phyloP scores from a whole-genome alignment of 805 yeast genomes.

The Lipomyces lipofer region DNA sequence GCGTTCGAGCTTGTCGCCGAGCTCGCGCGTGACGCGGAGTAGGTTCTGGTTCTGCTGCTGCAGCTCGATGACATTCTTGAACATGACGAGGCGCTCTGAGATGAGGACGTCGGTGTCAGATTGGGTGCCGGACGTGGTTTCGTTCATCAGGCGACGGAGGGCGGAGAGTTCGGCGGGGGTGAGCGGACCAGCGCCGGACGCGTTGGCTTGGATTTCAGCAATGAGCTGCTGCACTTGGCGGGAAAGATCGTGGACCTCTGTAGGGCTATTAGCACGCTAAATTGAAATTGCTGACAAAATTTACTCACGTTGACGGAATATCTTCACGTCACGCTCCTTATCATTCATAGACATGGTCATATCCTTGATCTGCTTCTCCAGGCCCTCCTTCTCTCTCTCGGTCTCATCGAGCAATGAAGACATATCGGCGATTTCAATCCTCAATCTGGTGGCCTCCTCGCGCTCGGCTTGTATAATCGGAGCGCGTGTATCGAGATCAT shows the following conservation, averaged over 20 bases:
- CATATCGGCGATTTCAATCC: slow-evolving; percentile 57
- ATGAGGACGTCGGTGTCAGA: slow-evolving; percentile 73
- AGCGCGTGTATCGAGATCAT: slow-evolving; percentile 73
- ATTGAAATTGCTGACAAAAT: background rate
- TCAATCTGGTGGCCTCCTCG: slow-evolving; percentile 56
- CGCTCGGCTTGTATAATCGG: slow-evolving; percentile 72
- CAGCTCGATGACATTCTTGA: slow-evolving; percentile 64
- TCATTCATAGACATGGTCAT: slow-evolving; percentile 41
- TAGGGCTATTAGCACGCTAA: slow-evolving; percentile 45
- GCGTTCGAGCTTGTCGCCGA: slow-evolving; percentile 69
- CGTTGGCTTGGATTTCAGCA: slow-evolving; percentile 56
- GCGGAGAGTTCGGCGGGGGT: slow-evolving; percentile 64
- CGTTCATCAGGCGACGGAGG: slow-evolving; percentile 43
- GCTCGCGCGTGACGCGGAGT: slow-evolving; percentile 62
- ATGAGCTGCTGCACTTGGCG: slow-evolving; percentile 77
- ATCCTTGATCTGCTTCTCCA: slow-evolving; percentile 39
- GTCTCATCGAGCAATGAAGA: slow-evolving; percentile 50
- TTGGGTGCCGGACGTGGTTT: slow-evolving; percentile 39
- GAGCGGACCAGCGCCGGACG: slow-evolving; percentile 61
- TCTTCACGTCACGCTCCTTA: slow-evolving; percentile 38
- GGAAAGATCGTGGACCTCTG: slow-evolving; percentile 69
- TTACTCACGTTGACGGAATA: slow-evolving; percentile 28
- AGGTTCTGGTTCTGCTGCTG: slow-evolving; percentile 75
- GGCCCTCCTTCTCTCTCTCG: slow-evolving; percentile 42
- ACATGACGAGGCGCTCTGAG: slow-evolving; percentile 69